Evolutionary conservation across 78 protist genomes (phyloP).

Genomic region (Dictyostelium citrinum): DNA sequence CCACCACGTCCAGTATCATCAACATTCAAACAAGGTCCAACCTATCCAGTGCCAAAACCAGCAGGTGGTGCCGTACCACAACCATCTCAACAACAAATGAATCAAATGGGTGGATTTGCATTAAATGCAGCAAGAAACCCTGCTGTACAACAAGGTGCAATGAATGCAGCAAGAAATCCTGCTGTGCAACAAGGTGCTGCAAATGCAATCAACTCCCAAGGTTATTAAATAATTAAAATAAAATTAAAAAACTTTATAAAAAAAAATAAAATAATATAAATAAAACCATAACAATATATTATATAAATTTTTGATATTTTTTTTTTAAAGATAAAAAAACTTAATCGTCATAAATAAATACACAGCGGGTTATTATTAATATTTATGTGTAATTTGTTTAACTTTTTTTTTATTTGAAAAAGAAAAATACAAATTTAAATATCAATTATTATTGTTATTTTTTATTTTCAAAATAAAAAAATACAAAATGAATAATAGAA

Average conservation of each 20-base stretch:
- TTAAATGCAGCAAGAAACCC: slow-evolving; percentile 31
- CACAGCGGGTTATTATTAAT: too few relatives aligned
- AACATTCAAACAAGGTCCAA: neutral
- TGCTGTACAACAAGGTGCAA: slow-evolving; percentile 18
- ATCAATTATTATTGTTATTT: too few relatives aligned
- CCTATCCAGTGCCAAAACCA: neutral
- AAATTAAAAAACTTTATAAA: neutral
- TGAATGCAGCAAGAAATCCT: slow-evolving; percentile 28
- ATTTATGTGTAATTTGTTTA: too few relatives aligned
- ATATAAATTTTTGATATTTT: too few relatives aligned
- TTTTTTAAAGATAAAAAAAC: too few relatives aligned
- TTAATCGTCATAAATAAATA: too few relatives aligned
- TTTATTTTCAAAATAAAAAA: too few relatives aligned
- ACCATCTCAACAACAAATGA: slow-evolving; percentile 14
- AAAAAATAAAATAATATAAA: neutral
- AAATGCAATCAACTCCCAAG: neutral
- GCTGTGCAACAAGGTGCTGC: slow-evolving; percentile 15
- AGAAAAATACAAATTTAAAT: too few relatives aligned
- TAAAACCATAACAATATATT: neutral
- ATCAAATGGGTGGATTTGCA: neutral
- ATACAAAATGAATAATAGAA: too few relatives aligned
- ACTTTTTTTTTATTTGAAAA: too few relatives aligned
- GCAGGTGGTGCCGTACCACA: neutral
- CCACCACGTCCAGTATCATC: slow-evolving; percentile 1
- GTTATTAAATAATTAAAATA: neutral